A percentile compares a stretch with the other conserved stretches of the same genome.
These are phyloP conservation scores for Kwoniella botswanensis DNA, from an alignment of 768 basidiomycete genomes.

Conservation along the genomic window DNA sequence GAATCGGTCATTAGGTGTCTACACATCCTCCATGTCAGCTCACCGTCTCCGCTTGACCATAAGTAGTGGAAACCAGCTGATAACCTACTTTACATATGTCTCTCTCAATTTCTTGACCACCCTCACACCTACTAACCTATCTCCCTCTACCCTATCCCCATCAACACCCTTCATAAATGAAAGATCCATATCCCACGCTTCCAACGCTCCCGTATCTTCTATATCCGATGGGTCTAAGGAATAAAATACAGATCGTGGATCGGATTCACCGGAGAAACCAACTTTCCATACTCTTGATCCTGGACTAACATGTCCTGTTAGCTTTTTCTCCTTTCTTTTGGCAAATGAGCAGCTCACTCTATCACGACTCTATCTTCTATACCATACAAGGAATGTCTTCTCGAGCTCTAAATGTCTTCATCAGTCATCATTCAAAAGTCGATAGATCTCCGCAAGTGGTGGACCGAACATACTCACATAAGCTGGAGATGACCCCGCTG, in stretches of 20 bases:
- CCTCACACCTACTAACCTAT: slow-evolving; percentile 71
- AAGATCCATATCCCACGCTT: slow-evolving; percentile 54
- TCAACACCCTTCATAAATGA: slow-evolving; percentile 27
- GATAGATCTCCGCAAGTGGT: not conserved
- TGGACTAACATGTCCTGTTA: slow-evolving; percentile 59
- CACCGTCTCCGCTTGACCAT: not conserved
- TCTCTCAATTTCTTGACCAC: slow-evolving; percentile 73
- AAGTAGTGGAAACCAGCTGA: not conserved
- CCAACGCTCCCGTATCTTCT: slow-evolving; percentile 24
- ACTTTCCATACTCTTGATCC: slow-evolving; percentile 95
- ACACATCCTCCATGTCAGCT: slow-evolving; percentile 13
- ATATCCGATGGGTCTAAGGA: slow-evolving; percentile 11
- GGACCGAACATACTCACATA: slow-evolving; percentile 38
- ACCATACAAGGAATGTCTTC: slow-evolving; percentile 92
- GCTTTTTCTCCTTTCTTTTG: not conserved
- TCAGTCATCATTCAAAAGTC: not conserved
- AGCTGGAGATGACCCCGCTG: slow-evolving; percentile 49
- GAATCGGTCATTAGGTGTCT: slow-evolving; percentile 93
- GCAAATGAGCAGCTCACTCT: slow-evolving; percentile 61
- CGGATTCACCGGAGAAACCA: slow-evolving; percentile 94
- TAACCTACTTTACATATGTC: slow-evolving; percentile 78
- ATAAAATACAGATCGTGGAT: slow-evolving; percentile 84
- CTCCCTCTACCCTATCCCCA: slow-evolving; percentile 66
- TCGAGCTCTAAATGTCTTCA: slow-evolving; percentile 35
- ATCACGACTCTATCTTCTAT: slow-evolving; percentile 94